phyloP scores from a whole-genome alignment of 768 basidiomycete species.

The Kwoniella heveanensis region DNA sequence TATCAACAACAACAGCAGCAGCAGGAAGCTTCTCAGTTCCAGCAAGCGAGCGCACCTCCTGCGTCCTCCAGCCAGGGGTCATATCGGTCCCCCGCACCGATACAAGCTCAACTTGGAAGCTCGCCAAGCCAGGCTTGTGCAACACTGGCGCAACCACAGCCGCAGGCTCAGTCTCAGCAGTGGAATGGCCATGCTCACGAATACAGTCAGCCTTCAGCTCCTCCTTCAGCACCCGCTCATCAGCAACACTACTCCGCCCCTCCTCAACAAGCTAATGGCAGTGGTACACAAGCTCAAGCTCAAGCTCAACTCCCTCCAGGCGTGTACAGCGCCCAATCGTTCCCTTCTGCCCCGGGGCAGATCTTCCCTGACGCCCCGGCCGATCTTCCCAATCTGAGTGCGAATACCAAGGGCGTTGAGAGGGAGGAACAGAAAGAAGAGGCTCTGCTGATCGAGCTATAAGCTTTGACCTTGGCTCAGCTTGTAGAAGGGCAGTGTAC shows the following conservation, averaged over 20 bases:
- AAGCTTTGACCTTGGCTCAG: too few relatives aligned
- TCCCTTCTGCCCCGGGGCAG: slow-evolving; percentile 46
- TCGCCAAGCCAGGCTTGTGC: slow-evolving; percentile 5
- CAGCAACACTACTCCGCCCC: slow-evolving; percentile 1
- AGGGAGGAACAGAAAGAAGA: slow-evolving; percentile 45
- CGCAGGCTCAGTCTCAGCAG: background rate
- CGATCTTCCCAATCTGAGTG: slow-evolving; percentile 15
- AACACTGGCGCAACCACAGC: too few relatives aligned
- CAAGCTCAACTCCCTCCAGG: slow-evolving; percentile 17
- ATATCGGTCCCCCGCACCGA: slow-evolving; percentile 13
- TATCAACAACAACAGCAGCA: slow-evolving; percentile 25
- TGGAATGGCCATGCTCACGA: slow-evolving; percentile 15
- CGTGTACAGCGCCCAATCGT: slow-evolving; percentile 35
- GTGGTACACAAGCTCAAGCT: too few relatives aligned
- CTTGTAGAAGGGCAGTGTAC: too few relatives aligned
- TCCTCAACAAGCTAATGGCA: slow-evolving; percentile 14
- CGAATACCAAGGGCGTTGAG: slow-evolving; percentile 32
- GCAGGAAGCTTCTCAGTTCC: slow-evolving; percentile 9
- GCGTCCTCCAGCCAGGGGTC: slow-evolving; percentile 15
- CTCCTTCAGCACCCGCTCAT: slow-evolving; percentile 38
- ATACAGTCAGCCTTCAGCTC: slow-evolving; percentile 18
- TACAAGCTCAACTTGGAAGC: slow-evolving; percentile 1
- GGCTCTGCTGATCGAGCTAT: slow-evolving; percentile 52
- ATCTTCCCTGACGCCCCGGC: slow-evolving; percentile 53
- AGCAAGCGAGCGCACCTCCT: slow-evolving; percentile 17